phyloP scores from a whole-genome alignment of 1,139 yeast species.

The Geotrichum reessii region DNA sequence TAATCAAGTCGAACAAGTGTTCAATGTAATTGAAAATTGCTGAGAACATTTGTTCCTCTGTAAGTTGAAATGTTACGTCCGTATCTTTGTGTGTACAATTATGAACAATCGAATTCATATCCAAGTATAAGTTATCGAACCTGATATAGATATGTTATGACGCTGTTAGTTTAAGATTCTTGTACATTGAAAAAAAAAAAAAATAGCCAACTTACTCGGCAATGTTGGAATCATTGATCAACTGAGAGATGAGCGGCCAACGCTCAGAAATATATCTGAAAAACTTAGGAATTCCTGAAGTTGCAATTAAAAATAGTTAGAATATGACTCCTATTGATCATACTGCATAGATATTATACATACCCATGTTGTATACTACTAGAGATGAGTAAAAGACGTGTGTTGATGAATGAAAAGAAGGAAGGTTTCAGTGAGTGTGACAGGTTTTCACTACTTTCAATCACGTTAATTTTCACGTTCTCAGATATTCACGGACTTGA shows the following conservation, averaged over 20 bases:
- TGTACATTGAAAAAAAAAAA: not conserved
- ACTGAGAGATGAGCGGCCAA: constrained; percentile 95
- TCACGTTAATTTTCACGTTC: not conserved
- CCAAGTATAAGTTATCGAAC: constrained; percentile 89
- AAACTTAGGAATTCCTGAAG: constrained; percentile 88
- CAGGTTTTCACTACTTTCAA: not conserved
- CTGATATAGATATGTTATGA: constrained; percentile 20
- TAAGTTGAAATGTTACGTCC: constrained; percentile 44
- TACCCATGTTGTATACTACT: not conserved
- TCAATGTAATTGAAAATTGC: constrained; percentile 94
- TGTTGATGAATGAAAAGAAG: not conserved
- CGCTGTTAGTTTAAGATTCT: not conserved
- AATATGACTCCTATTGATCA: not conserved
- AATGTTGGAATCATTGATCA: constrained; percentile 75
- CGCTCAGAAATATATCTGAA: constrained; percentile 96
- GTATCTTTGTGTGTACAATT: constrained; percentile 64
- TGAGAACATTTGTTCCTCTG: constrained; percentile 88
- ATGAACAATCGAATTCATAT: constrained; percentile 93
- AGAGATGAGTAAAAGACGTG: not conserved
- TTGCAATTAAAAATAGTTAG: not conserved
- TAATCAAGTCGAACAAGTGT: constrained; percentile 80
- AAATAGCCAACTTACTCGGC: constrained; percentile 76
- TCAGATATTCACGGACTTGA: not conserved
- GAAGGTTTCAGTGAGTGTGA: not conserved
- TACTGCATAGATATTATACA: not conserved